phyloP scores from a whole-genome alignment of 768 basidiomycete species.

The Lanmaoa pseudosensibilis region DNA sequence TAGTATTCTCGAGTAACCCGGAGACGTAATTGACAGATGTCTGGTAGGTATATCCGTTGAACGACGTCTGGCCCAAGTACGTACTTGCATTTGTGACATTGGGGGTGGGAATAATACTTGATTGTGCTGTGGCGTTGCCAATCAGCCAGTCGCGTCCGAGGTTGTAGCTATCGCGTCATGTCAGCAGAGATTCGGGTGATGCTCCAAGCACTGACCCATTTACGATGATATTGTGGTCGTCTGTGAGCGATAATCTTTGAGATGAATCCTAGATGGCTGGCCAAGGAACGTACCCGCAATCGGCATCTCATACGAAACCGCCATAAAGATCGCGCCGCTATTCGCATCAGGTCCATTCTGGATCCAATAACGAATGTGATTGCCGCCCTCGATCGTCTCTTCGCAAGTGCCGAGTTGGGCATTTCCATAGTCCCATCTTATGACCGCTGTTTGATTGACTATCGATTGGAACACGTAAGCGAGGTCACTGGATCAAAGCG shows the following conservation, averaged over 20 bases:
- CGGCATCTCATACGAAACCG: slow-evolving; percentile 70
- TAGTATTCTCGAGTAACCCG: slow-evolving; percentile 70
- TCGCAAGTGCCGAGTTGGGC: slow-evolving; percentile 79
- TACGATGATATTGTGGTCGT: slow-evolving; percentile 65
- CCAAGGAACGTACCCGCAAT: slow-evolving; percentile 46
- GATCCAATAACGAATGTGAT: slow-evolving; percentile 87
- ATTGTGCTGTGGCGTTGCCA: slow-evolving; percentile 69
- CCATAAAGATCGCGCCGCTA: slow-evolving; percentile 76
- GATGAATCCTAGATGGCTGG: slow-evolving; percentile 9
- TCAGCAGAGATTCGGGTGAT: neutral
- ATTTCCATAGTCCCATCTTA: slow-evolving; percentile 84
- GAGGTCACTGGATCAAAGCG: slow-evolving; percentile 4
- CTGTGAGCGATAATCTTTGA: slow-evolving; percentile 29
- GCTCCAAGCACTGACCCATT: slow-evolving; percentile 52
- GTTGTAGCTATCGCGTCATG: slow-evolving; percentile 53
- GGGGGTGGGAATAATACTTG: slow-evolving; percentile 26
- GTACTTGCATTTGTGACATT: slow-evolving; percentile 48
- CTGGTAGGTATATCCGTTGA: slow-evolving; percentile 68
- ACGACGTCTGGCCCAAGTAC: slow-evolving; percentile 63
- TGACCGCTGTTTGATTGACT: slow-evolving; percentile 83
- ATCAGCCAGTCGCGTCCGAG: slow-evolving; percentile 84
- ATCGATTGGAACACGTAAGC: slow-evolving; percentile 4
- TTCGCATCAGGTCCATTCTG: slow-evolving; percentile 67
- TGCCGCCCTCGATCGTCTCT: slow-evolving; percentile 83
- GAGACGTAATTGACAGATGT: slow-evolving; percentile 67